Percentiles rank a stretch among this genome's conserved stretches.
These are phyloP conservation scores for Tarenaya hassleriana DNA, from an alignment of 345 rosid species.

Conservation along the genomic window DNA sequence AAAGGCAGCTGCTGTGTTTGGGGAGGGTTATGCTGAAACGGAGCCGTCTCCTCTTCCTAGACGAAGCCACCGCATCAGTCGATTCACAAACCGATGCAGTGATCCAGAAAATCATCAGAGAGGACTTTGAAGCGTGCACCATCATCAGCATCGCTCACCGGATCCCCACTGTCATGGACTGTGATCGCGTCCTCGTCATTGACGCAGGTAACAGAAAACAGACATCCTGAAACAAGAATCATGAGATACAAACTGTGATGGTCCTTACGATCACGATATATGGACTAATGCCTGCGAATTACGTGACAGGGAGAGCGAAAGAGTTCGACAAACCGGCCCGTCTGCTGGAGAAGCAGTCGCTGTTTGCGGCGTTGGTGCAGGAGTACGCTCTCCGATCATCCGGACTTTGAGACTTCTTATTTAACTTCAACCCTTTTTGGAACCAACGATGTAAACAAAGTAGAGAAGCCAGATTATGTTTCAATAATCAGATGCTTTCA, in stretches of 20 bases:
- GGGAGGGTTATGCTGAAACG: constrained; percentile 88
- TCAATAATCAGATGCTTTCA: too few relatives aligned
- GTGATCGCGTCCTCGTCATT: constrained; percentile 76
- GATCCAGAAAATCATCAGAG: constrained; percentile 82
- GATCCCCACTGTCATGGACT: constrained; percentile 96
- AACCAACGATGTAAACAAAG: too few relatives aligned
- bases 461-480: too few relatives aligned
- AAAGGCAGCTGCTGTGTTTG: constrained; percentile 85
- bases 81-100: constrained; percentile 89
- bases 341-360: constrained; percentile 59
- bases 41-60: constrained; percentile 74
- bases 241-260: too few relatives aligned
- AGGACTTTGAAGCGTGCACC: constrained; percentile 75
- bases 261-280: too few relatives aligned
- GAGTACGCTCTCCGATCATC: constrained; percentile 85
- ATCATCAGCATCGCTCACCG: constrained; percentile 95
- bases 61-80: constrained; percentile 95
- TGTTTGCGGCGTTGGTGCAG: constrained; percentile 80
- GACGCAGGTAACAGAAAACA: constrained; percentile 49
- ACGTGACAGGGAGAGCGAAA: constrained; percentile 52
- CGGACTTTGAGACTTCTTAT: constrained; percentile 33
- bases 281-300: neutral
- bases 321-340: constrained; percentile 75
- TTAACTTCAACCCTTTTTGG: too few relatives aligned
- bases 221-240: too few relatives aligned